Evolutionary conservation across 352 stramenopile genomes (phyloP).

Genomic region (Phytophthora niederhauseri): DNA sequence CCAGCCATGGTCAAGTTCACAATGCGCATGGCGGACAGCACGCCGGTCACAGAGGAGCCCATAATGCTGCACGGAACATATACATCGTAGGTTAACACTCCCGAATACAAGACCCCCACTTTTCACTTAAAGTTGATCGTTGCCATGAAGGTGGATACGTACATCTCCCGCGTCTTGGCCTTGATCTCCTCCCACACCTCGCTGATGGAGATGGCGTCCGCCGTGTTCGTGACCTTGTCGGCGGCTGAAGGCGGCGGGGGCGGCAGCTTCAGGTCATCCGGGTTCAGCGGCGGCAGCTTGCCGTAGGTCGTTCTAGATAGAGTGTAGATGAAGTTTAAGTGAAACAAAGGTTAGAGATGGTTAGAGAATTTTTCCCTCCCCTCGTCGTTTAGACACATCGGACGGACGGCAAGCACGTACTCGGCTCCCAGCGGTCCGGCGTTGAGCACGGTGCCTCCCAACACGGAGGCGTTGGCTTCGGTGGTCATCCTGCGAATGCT

Average conservation of each 20-base stretch:
- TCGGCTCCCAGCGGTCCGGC: conserved; percentile 68
- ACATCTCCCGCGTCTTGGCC: conserved; percentile 82
- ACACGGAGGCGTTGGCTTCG: conserved; percentile 49
- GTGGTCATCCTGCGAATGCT: conserved; percentile 41
- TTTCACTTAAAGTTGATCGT: neutral
- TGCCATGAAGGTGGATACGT: conserved; percentile 23
- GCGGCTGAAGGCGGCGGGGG: conserved; percentile 76
- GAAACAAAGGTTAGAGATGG: neutral
- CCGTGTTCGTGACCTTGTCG: conserved; percentile 65
- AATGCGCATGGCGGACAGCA: conserved; percentile 77
- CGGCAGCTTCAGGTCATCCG: conserved; percentile 85
- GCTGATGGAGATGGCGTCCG: conserved; percentile 76
- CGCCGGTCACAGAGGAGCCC: conserved; percentile 79
- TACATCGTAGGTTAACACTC: neutral
- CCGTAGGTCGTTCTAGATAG: conserved; percentile 61
- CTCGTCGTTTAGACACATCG: conserved; percentile 3
- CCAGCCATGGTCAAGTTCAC: conserved; percentile 78
- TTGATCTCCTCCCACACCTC: conserved; percentile 90
- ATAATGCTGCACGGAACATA: conserved; percentile 54
- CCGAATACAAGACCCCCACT: neutral
- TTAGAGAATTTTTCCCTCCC: conserved; percentile 39
- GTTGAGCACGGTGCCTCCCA: conserved; percentile 66
- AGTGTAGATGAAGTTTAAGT: neutral
- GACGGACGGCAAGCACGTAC: conserved; percentile 30
- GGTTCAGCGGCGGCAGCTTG: conserved; percentile 84